A percentile compares a stretch with the other conserved stretches of the same genome.
Conservation (phyloP, 1,284 basidiomycete species). For the Schizophyllum commune region DNA sequence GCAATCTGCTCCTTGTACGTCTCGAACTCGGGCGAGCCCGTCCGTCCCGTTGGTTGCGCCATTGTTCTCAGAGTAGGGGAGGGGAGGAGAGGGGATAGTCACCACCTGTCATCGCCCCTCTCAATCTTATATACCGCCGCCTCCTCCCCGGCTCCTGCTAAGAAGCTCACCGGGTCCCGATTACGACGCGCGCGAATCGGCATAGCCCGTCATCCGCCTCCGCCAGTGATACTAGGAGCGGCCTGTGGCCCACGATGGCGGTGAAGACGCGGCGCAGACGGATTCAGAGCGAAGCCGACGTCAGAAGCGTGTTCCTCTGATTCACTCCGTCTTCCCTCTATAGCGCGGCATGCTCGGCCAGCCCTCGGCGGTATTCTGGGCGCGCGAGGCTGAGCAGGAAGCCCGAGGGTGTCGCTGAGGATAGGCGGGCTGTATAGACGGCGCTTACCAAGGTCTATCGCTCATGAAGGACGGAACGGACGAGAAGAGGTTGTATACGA, state of each 20-base stretch:
- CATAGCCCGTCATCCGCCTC: neutral
- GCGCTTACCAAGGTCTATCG: too few relatives aligned
- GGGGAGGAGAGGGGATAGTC: neutral
- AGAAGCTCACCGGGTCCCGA: neutral
- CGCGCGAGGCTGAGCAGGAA: too few relatives aligned
- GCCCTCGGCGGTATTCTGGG: too few relatives aligned
- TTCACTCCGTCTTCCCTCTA: too few relatives aligned
- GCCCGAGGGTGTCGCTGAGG: too few relatives aligned
- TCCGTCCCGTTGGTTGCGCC: neutral
- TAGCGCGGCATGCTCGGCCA: too few relatives aligned
- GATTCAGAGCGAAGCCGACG: too few relatives aligned
- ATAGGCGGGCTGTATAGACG: too few relatives aligned
- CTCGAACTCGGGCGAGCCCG: neutral
- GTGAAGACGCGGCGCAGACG: too few relatives aligned
- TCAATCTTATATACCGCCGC: neutral
- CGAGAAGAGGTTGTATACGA: slow-evolving; percentile 14
- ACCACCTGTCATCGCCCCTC: neutral
- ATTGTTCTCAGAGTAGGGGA: neutral
- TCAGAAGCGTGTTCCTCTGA: too few relatives aligned
- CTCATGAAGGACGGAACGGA: neutral
- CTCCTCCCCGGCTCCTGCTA: neutral
- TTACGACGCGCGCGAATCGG: neutral
- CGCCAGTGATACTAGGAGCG: too few relatives aligned
- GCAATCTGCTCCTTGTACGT: neutral
- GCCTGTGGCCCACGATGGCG: too few relatives aligned